Evolutionary conservation across 1,284 basidiomycete species (phyloP).

Genomic region (Boletellus sp.): DNA sequence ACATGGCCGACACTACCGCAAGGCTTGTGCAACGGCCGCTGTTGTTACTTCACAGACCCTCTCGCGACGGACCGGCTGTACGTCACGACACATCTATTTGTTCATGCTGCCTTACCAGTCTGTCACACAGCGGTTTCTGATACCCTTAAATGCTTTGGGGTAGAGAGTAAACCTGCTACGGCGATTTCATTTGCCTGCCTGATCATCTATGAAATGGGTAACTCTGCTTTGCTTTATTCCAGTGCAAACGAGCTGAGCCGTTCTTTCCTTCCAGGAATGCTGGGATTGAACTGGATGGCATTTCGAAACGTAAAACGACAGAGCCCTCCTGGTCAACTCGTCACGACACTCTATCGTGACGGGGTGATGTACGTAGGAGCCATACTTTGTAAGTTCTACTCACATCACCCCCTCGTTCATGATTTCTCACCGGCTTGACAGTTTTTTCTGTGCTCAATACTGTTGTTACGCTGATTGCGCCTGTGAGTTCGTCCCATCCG

Average conservation of each 20-base stretch:
- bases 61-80: constrained; percentile 7
- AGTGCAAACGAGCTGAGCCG: neutral
- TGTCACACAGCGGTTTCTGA: constrained; percentile 13
- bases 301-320: constrained; percentile 16
- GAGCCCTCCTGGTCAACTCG: constrained; percentile 8
- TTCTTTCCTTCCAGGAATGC: constrained; percentile 10
- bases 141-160: constrained; percentile 10
- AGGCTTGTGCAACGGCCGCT: constrained; percentile 11
- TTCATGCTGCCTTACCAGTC: neutral
- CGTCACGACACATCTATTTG: neutral
- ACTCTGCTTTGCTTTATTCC: neutral
- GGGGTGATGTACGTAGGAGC: constrained; percentile 20
- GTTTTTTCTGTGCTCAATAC: constrained; percentile 22
- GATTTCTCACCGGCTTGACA: constrained; percentile 2
- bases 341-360: constrained; percentile 21
- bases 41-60: constrained; percentile 15
- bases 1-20: neutral
- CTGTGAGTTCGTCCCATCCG: constrained; percentile 5
- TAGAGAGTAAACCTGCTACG: constrained; percentile 4
- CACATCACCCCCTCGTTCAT: neutral
- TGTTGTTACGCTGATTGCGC: constrained; percentile 7
- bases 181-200: constrained; percentile 13
- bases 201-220: constrained; percentile 19
- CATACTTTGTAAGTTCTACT: constrained; percentile 12
- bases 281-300: constrained; percentile 20